phyloP scores from a whole-genome alignment of 805 yeast species.

The Starmerella vitae region DNA sequence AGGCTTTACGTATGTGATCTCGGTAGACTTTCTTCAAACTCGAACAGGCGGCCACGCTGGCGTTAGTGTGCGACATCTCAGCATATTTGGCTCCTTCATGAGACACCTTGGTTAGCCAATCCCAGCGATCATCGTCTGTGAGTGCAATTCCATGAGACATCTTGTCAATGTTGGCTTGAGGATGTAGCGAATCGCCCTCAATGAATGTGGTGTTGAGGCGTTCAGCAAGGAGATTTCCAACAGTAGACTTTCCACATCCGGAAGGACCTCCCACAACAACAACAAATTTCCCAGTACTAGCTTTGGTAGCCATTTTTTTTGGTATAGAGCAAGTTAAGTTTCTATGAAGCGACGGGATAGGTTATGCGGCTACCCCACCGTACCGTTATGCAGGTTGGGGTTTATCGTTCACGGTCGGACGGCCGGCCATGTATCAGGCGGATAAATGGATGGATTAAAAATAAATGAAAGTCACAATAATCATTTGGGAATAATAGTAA shows the following conservation, averaged over 20 bases:
- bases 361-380: too few species aligned
- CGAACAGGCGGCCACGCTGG: conserved; percentile 65
- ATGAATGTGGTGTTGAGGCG: conserved; percentile 42
- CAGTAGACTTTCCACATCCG: conserved; percentile 86
- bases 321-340: too few species aligned
- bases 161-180: conserved; percentile 56
- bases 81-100: conserved; percentile 28
- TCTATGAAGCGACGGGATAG: too few species aligned
- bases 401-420: too few species aligned
- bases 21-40: conserved; percentile 67
- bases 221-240: conserved; percentile 41
- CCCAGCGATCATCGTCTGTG: conserved; percentile 85
- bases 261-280: conserved; percentile 81
- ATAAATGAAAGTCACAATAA: too few species aligned
- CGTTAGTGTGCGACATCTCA: conserved; percentile 19
- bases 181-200: conserved; percentile 81
- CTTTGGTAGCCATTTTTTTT: background rate
- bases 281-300: conserved; percentile 9
- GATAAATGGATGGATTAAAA: too few species aligned
- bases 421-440: too few species aligned
- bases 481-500: too few species aligned
- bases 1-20: conserved; percentile 37
- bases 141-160: conserved; percentile 74
- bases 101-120: conserved; percentile 55
- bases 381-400: too few species aligned